Base-by-base conservation (phyloP, 2,329 filamentous ascomycete genomes). In the Neophaeococcomyces aloes region DNA sequence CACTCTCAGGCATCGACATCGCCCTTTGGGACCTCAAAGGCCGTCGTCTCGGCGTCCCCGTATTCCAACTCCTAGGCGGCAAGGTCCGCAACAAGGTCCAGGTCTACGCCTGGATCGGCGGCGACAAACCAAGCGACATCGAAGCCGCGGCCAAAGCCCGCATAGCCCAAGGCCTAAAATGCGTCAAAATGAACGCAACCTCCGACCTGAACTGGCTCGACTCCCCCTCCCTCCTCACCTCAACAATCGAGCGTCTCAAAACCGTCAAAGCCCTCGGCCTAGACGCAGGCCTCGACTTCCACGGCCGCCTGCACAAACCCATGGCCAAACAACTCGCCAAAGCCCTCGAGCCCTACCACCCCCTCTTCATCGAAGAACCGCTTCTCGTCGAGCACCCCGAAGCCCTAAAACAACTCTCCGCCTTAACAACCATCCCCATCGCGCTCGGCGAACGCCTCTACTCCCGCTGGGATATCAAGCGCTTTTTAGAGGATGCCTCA, bases 51-150 rank as follows among this genome's bases (percentile, higher is more conserved):
- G 72, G 74, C 6, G 76, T 86, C 0, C 83, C 83, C 0, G 73
- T 88, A 37, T 79, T 86, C 55, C 74, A 86, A 51, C 68, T 89
- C 0, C 70, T 88, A 0, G 84, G 84, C 3, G 84, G 83, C 3
- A 85, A 84, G 43, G 60, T 88, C 1, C 71, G 82, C 30, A 67
- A 78, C 48, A 79, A 77, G 52, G 64, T 83, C 11, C 75, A 76
- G 49, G 81, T 85, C 0, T 86, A 86, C 55, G 76, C 77, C 7
- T 85, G 81, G 81, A 84, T 85, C 43, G 81, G 81, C 2, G 81
- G 81, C 2, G 81, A 86, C 52, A 64, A 78, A 4, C 82, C 81
- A 0, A 58, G 62, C 2, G 81, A 84, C 53, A 70, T 86, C 2
- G 74, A 76, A 4, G 71, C 75, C 55, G 79, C 78, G 54, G 81